Evolutionary conservation across 768 basidiomycete species (phyloP), one percentile per base, ranked within the genome.

Genomic region (Psilocybe tampanensis): DNA sequence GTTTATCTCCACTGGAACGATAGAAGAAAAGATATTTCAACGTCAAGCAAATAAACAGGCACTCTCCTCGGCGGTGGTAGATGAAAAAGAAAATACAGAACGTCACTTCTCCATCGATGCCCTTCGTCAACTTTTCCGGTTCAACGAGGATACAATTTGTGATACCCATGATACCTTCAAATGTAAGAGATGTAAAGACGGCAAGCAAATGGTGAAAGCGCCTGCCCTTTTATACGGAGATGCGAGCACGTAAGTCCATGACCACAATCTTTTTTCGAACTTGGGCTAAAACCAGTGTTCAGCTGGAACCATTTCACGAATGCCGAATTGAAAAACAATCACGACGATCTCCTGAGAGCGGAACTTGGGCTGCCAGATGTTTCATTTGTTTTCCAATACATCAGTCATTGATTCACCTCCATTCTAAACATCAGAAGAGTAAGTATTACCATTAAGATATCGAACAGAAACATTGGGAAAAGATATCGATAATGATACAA

Each of bases 221-320:
- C 86, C 88, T 2, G 95, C 93, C 0, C 70, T 98, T 65, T 70
- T 99, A 15, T 98, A 98, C 62, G 97, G 97, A 15, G 97, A 99
- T 70, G 94, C 92, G 2, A 95, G 93, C 90, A 92, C 95, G 93
- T 95, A 81, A 59, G 95, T 86, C 49, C 60, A 36, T 21, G 13
- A n/a, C 13, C 11, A 8, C 41, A 33, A 13, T 7, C 32, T 4
- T n/a, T 41, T 56, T 21, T 21, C 36, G 23, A 26, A 15, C 48
- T 19, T n/a, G 36, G 22, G 18, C 29, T 54, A 12, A 63, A 19
- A 9, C 11, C 48, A 24, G 17, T 58, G 3, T 49, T 24, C 67
- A 97, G 95, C 23, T 98, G 97, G 97, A 98, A 99, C 70, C 97
- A 99, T 68, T 95, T 94, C 69, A 91, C 92, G 3, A 98, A 97